Evolutionary conservation across 805 yeast species (phyloP), one percentile per base, ranked within the genome.

Genomic region (Zygosaccharomyces kombuchaensis): DNA sequence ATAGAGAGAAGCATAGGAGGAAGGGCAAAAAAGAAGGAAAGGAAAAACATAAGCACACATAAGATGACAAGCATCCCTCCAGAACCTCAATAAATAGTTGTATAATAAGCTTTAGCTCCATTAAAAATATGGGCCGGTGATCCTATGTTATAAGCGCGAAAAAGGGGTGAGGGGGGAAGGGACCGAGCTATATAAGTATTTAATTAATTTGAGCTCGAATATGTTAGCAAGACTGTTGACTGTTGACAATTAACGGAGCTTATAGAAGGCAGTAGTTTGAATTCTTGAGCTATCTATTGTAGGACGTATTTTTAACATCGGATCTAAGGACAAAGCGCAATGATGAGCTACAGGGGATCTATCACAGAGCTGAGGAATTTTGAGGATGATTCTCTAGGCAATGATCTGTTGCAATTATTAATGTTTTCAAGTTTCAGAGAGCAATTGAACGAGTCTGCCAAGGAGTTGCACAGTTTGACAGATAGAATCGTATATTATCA

Each of bases 1-100:
- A 52, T 13, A 48, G 45, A 31, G 53, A 47, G 26, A 56, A 57
- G 45, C 45, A 43, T 39, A 52, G 56, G 43, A 52, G 52, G 50
- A 62, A 58, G 43, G 51, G 49, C 25, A 59, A 59, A 44, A 53
- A 38, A 38, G 41, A 38, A 22, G 41, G 31, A 14, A 45, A 50
- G 36, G 48, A 39, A 17, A 49, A 49, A 42, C 43, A 34, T 23
- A 27, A 42, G 31, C 43, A 40, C 27, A 38, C 41, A 14, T 38
- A 22, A 21, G n/a, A 8, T 12, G 14, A 9, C 10, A 34, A 16
- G 5, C 36, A 19, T 19, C 19, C 9, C 3, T 19, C 10, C 10
- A 32, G 36, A 6, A 25, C 12, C 29, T 29, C 32, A 29, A 8
- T 8, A 25, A 38, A 27, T 5, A 13, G 9, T 27, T 38, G 34